A percentile compares a stretch with the other conserved stretches of the same genome.
phyloP scores from a whole-genome alignment of 140 eudicot genomes.

The Oenanthe javanica region DNA sequence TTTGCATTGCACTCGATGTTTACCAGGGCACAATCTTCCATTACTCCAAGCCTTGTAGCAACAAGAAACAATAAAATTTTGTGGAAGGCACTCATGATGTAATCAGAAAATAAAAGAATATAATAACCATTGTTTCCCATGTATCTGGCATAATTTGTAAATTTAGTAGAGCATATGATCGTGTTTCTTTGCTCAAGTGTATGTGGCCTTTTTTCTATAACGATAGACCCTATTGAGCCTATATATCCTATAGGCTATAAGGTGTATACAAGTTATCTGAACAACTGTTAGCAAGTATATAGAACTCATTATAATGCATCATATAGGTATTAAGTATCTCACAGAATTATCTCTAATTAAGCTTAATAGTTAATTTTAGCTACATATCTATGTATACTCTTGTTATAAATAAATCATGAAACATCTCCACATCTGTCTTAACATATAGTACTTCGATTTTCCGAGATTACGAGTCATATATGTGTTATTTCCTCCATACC shows the following conservation, averaged over 20 bases:
- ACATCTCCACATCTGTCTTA: neutral
- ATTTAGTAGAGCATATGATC: neutral
- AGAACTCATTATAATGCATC: too few relatives aligned
- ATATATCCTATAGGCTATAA: too few relatives aligned
- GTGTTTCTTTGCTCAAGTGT: neutral
- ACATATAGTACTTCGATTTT: neutral
- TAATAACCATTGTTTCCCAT: too few relatives aligned
- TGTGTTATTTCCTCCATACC: neutral
- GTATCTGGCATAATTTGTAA: too few relatives aligned
- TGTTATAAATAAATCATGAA: too few relatives aligned
- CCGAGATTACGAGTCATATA: neutral
- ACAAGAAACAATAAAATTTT: neutral
- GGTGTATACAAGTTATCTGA: neutral
- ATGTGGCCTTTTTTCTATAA: neutral
- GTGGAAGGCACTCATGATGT: too few relatives aligned
- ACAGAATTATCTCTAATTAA: too few relatives aligned
- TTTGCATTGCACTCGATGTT: constrained; percentile 46
- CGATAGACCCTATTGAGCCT: neutral
- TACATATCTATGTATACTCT: too few relatives aligned
- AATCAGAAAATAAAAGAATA: too few relatives aligned
- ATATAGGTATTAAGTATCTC: too few relatives aligned
- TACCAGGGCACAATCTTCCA: constrained; percentile 41
- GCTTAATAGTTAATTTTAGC: too few relatives aligned
- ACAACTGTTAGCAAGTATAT: neutral
- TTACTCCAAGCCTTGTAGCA: constrained; percentile 40